Conservation (phyloP, 768 basidiomycete species). For the Suillus discolor region DNA sequence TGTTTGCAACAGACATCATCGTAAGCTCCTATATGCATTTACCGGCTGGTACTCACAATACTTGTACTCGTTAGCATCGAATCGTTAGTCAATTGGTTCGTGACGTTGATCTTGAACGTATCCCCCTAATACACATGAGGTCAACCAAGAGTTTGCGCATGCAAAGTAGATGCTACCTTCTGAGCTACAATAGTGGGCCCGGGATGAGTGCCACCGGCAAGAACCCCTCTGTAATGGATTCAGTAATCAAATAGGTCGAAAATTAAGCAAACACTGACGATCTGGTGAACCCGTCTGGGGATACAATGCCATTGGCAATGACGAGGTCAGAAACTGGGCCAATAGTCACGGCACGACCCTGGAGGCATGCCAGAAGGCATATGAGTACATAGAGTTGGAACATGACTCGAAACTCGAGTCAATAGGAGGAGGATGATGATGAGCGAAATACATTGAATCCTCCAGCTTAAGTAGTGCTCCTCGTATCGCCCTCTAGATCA, state of each 20-base stretch:
- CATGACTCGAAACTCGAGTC: not conserved
- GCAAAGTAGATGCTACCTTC: not conserved
- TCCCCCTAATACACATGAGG: not conserved
- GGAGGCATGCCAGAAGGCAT: not conserved
- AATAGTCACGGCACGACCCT: not conserved
- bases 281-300: not conserved
- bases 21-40: not conserved
- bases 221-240: not conserved
- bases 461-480: not conserved
- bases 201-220: not conserved
- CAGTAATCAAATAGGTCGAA: not conserved
- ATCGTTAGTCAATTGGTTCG: not conserved
- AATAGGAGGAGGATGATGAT: not conserved
- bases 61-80: not conserved
- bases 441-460: not conserved
- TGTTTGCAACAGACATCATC: not conserved
- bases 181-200: not conserved
- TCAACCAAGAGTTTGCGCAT: not conserved
- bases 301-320: not conserved
- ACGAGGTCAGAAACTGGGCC: not conserved
- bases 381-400: not conserved
- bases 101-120: not conserved
- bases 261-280: not conserved
- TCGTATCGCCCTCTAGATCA: not conserved
- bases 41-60: not conserved